phyloP scores from a whole-genome alignment of 2,329 filamentous ascomycete species.

The Colletotrichum limetticola region DNA sequence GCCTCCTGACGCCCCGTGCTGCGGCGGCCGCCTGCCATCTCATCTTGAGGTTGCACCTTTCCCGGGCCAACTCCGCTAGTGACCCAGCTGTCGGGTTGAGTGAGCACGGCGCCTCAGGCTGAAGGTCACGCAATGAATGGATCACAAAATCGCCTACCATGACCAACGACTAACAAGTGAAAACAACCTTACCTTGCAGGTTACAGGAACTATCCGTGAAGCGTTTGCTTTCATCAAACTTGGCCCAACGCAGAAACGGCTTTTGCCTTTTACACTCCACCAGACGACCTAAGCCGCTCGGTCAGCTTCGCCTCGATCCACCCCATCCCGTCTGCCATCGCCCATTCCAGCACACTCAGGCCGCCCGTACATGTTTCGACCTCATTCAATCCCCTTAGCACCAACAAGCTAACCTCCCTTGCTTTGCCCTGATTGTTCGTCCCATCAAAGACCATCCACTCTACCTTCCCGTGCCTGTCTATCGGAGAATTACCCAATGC shows the following conservation, averaged over 20 bases:
- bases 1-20: conserved; percentile 24
- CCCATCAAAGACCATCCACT: neutral
- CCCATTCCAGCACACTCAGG: neutral
- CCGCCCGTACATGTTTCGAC: neutral
- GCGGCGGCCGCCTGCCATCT: conserved; percentile 25
- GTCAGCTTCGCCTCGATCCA: neutral
- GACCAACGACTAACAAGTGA: neutral
- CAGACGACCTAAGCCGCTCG: neutral
- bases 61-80: neutral
- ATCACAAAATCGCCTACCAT: neutral
- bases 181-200: neutral
- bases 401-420: conserved; percentile 1
- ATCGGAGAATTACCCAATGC: conserved; percentile 12
- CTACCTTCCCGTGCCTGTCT: neutral
- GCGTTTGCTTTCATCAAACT: neutral
- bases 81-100: conserved; percentile 26
- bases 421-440: neutral
- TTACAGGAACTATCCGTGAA: neutral
- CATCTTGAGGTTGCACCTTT: conserved; percentile 18
- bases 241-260: neutral
- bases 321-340: neutral
- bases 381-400: neutral
- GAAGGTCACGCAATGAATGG: too few relatives aligned
- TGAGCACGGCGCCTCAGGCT: neutral
- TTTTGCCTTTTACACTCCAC: neutral